phyloP scores from a whole-genome alignment of 306 rosid genomes.

The Boehmeria nivea region DNA sequence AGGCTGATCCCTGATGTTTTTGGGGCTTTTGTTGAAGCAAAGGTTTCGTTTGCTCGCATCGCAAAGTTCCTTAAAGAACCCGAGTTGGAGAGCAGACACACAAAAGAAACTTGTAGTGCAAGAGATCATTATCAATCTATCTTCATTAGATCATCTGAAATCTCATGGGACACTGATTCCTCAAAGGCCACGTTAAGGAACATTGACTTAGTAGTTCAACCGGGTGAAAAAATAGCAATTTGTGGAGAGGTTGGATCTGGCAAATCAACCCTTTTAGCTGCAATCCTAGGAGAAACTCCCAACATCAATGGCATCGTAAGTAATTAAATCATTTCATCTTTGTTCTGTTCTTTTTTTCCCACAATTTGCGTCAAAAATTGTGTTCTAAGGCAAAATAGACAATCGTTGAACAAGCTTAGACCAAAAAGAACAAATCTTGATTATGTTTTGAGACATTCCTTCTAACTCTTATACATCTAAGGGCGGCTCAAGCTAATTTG shows the following conservation, averaged over 20 bases:
- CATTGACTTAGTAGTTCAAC: slow-evolving; percentile 46
- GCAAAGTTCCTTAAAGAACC: slow-evolving; percentile 68
- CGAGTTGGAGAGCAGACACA: slow-evolving; percentile 43
- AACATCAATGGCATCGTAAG: slow-evolving; percentile 53
- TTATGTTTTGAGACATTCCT: too few species aligned
- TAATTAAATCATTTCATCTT: too few species aligned
- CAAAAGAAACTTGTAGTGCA: slow-evolving; percentile 20
- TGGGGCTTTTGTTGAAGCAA: slow-evolving; percentile 74
- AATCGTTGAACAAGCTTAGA: too few species aligned
- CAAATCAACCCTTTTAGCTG: slow-evolving; percentile 71
- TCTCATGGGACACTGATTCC: slow-evolving; percentile 64
- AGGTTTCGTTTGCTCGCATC: slow-evolving; percentile 63
- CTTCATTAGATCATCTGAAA: slow-evolving; percentile 44
- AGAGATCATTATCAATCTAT: slow-evolving; percentile 26
- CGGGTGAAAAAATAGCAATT: slow-evolving; percentile 70
- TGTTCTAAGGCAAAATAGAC: too few species aligned
- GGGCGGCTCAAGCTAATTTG: too few species aligned
- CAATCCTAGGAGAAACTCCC: slow-evolving; percentile 82
- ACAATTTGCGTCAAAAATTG: not conserved
- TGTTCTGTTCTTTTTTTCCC: too few species aligned
- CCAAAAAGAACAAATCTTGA: not conserved
- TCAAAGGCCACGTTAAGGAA: slow-evolving; percentile 52
- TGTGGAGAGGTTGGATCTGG: slow-evolving; percentile 97
- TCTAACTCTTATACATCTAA: too few species aligned
- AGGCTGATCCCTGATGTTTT: slow-evolving; percentile 62